These are phyloP conservation scores for Colletotrichum tabaci DNA, from an alignment of 2,329 filamentous ascomycete species.

Conservation along the genomic window DNA sequence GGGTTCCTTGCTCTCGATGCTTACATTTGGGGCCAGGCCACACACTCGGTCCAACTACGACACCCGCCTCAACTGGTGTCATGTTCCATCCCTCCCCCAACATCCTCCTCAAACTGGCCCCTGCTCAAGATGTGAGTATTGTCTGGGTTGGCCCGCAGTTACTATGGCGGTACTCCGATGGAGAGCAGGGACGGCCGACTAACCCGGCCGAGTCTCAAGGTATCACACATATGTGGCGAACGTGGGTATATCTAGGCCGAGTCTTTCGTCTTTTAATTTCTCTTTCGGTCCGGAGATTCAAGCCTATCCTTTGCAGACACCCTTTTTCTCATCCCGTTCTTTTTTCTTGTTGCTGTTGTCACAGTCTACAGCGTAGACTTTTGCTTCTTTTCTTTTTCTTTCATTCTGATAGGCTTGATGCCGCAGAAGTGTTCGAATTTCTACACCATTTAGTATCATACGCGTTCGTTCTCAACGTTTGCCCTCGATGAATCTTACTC, in stretches of 20 bases:
- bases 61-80: not conserved
- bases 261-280: conserved; percentile 15
- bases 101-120: conserved; percentile 22
- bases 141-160: conserved; percentile 1
- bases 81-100: not conserved
- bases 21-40: not conserved
- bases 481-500: conserved; percentile 7
- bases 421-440: conserved; percentile 8
- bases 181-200: conserved; percentile 14
- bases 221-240: not conserved
- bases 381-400: not conserved
- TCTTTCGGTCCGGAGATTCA: not conserved
- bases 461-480: not conserved
- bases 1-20: too few relatives aligned
- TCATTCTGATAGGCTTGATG: conserved; percentile 33
- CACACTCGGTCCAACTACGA: not conserved
- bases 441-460: too few relatives aligned
- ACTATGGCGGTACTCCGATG: not conserved
- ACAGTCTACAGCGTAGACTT: conserved; percentile 24
- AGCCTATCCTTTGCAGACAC: not conserved
- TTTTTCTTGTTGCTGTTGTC: not conserved
- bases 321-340: not conserved
- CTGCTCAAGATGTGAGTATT: conserved; percentile 2
- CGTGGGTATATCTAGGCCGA: conserved; percentile 24
- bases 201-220: not conserved